Evolutionary conservation across 2,329 filamentous ascomycete genomes (phyloP), one percentile per base, ranked within the genome.

Genomic region (Phyllosticta citribraziliensis): DNA sequence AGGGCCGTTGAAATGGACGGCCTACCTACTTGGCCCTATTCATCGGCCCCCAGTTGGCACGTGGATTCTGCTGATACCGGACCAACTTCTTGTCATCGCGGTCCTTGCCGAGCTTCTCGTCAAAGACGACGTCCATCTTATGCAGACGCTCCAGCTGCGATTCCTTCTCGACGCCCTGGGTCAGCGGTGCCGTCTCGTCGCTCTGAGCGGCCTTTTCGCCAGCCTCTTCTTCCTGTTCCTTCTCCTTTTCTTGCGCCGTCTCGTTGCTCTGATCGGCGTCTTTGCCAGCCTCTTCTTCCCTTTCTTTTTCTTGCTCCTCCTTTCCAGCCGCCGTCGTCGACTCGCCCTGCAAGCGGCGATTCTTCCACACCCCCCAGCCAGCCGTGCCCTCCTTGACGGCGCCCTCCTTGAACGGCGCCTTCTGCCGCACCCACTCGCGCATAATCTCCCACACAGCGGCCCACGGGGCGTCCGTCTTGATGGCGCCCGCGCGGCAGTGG

Each of bases 401-500:
- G 1, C 83, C 83, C 40, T 86, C 83, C 70, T 89, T 95, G 62
- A 96, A 80, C 0, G 92, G 91, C 0, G 84, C 81, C 68, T 87
- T 88, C 70, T 96, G 91, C 24, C 87, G 83, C 14, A 89, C 84
- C 91, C 91, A 99, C 74, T 96, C 91, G 25, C 89, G 83, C 84
- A 97, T 94, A 27, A 97, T 79, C 71, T 95, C 88, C 92, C 94
- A 97, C 55, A 99, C 83, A 0, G 90, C 86, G 4, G 80, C 80
- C 91, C 91, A 99, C 0, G 92, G 89, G 14, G 94, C 94, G 74
- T 97, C 86, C 0, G 94, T 97, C 77, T 95, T 96, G 74, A 97
- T 86, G 69, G 89, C 94, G 25, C 92, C 93, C 0, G 90, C 83
- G 66, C 91, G 91, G 67, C 91, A 91, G 73, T 99, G 94, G 67